A percentile compares a stretch with the other conserved stretches of the same genome.
Evolutionary conservation across 2,329 filamentous ascomycete species (phyloP).

Genomic region (Didymella keratinophila): DNA sequence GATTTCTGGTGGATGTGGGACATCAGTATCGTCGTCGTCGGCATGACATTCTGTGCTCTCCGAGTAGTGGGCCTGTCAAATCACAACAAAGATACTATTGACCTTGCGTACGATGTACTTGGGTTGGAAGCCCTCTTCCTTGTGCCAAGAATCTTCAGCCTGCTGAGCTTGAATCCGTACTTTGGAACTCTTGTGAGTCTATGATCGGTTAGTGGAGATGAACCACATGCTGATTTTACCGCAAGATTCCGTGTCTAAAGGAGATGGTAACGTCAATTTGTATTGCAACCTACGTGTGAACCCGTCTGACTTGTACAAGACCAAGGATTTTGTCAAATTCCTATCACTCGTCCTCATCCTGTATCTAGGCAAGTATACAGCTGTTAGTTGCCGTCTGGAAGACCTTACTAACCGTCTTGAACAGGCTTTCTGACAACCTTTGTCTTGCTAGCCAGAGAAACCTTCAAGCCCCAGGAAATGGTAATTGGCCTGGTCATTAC

Average conservation of each 20-base stretch:
- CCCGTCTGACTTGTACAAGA: constrained; percentile 51
- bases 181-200: constrained; percentile 75
- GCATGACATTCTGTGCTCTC: constrained; percentile 72
- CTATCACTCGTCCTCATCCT: constrained; percentile 78
- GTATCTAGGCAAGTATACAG: constrained; percentile 68
- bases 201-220: too few species aligned
- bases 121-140: constrained; percentile 89
- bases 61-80: constrained; percentile 71
- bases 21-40: constrained; percentile 72
- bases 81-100: constrained; percentile 69
- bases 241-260: constrained; percentile 82
- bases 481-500: constrained; percentile 21
- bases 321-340: constrained; percentile 89
- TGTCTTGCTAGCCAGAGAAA: constrained; percentile 75
- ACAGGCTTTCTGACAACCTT: constrained; percentile 86
- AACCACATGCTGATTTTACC: constrained; percentile 11
- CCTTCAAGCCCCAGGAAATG: constrained; percentile 72
- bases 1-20: constrained; percentile 48
- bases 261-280: constrained; percentile 71
- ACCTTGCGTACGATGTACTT: constrained; percentile 87
- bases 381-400: background rate
- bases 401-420: background rate
- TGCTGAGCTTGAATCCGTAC: constrained; percentile 86
- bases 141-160: constrained; percentile 84
- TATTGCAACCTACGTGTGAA: background rate